These are phyloP conservation scores for Umbelopsis vinacea DNA, from an alignment of 192 early-diverging fungal species.

Conservation along the genomic window DNA sequence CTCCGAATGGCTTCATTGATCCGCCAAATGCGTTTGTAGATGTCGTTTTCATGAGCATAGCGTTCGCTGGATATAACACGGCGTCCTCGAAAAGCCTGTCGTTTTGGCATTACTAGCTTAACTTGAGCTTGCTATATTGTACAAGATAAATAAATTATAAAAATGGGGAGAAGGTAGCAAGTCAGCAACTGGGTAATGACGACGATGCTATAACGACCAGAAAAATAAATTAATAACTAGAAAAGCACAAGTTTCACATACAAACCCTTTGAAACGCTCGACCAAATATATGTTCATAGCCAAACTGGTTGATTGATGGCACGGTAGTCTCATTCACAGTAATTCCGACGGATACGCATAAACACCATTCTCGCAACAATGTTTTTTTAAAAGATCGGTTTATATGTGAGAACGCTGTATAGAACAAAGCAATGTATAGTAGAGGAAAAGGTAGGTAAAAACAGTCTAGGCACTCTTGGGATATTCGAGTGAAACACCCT, in stretches of 20 bases:
- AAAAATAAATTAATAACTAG: no score
- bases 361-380: background rate
- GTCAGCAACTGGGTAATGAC: no score
- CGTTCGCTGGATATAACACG: slow-evolving; percentile 12
- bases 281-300: no score
- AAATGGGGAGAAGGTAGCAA: no score
- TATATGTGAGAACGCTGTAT: slow-evolving; percentile 20
- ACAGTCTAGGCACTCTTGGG: slow-evolving; percentile 49
- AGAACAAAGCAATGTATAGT: slow-evolving; percentile 7
- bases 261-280: no score
- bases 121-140: background rate
- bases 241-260: no score
- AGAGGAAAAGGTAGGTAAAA: background rate
- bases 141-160: no score
- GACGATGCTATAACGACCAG: no score
- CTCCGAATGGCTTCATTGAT: slow-evolving; percentile 48
- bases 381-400: background rate
- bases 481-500: slow-evolving; percentile 68
- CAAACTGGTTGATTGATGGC: no score
- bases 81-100: background rate
- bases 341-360: no score
- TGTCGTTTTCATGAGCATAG: slow-evolving; percentile 32
- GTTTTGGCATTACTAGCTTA: background rate
- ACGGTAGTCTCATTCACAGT: no score
- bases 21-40: slow-evolving; percentile 42